Evolutionary conservation across 352 stramenopile species (phyloP).

Genomic region (Pythium folliculosum): DNA sequence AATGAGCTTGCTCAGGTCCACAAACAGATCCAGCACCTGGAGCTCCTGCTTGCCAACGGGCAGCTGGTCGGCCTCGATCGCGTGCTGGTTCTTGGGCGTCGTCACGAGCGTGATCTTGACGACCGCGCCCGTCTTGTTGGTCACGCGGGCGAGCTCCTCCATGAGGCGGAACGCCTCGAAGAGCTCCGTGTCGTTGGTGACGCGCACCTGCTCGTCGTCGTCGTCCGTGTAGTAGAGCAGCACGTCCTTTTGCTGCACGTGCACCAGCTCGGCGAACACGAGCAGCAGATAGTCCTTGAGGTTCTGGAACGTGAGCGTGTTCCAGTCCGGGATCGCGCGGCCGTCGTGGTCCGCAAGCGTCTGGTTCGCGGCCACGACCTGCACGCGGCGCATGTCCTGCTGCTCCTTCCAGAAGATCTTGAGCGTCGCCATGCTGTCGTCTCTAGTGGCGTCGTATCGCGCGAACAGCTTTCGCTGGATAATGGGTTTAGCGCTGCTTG

Average conservation of each 20-base stretch:
- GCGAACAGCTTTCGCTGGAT: too few relatives aligned
- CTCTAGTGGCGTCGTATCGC: not conserved
- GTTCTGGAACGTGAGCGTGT: constrained; percentile 56
- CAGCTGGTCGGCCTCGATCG: constrained; percentile 35
- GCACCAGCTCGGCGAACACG: constrained; percentile 55
- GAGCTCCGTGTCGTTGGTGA: constrained; percentile 83
- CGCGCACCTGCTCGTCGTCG: constrained; percentile 78
- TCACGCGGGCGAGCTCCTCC: constrained; percentile 57
- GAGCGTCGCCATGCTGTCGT: constrained; percentile 66
- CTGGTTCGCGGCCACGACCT: constrained; percentile 68
- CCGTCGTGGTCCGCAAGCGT: constrained; percentile 49
- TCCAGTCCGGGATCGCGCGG: constrained; percentile 32
- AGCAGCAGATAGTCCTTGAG: constrained; percentile 68
- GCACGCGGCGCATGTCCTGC: constrained; percentile 85
- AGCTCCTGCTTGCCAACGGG: constrained; percentile 58
- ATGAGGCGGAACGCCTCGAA: constrained; percentile 78
- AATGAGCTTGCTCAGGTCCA: constrained; percentile 75
- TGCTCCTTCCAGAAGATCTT: constrained; percentile 84
- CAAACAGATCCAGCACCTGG: constrained; percentile 69
- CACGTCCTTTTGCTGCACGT: constrained; percentile 38
- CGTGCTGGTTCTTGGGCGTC: constrained; percentile 32
- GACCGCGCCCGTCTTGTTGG: constrained; percentile 48
- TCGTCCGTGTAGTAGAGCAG: constrained; percentile 85
- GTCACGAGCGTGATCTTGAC: constrained; percentile 75
- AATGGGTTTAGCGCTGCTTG: not conserved